phyloP scores from a whole-genome alignment of 202 grass and related monocot genomes.

The Bolboschoenoplectus hybrid region DNA sequence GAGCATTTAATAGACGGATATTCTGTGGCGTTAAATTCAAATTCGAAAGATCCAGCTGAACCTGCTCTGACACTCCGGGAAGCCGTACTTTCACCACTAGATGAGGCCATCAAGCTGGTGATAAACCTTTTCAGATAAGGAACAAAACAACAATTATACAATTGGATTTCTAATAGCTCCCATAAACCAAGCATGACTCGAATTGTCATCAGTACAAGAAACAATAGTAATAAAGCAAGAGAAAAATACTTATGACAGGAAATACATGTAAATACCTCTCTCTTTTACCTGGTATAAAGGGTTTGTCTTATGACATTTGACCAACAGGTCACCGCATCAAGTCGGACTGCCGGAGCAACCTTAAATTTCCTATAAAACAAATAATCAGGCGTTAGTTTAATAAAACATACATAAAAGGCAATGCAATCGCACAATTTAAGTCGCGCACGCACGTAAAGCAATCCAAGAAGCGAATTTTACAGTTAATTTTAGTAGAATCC shows the following conservation, averaged over 20 bases:
- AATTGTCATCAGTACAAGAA: background rate
- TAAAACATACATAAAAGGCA: background rate
- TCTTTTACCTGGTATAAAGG: background rate
- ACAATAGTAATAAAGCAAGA: background rate
- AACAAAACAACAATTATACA: background rate
- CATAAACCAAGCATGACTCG: background rate
- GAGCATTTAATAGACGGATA: background rate
- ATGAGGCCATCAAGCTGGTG: slow-evolving; percentile 27
- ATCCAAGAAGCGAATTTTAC: background rate
- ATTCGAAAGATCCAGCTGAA: slow-evolving; percentile 1
- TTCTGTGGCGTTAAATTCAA: background rate
- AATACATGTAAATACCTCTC: background rate
- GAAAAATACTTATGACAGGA: background rate
- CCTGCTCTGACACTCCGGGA: background rate
- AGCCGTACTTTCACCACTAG: background rate
- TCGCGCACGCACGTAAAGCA: too few relatives aligned
- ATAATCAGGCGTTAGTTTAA: background rate
- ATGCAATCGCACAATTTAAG: background rate
- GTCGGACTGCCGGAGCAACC: background rate
- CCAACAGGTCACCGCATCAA: background rate
- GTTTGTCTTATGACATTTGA: too few relatives aligned
- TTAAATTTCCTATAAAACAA: background rate
- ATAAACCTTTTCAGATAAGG: background rate
- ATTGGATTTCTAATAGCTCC: background rate
- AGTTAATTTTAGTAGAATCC: background rate